These are phyloP conservation scores for Tuctoria greenei DNA, from an alignment of 176 grass and related monocot genomes.

Conservation along the genomic window DNA sequence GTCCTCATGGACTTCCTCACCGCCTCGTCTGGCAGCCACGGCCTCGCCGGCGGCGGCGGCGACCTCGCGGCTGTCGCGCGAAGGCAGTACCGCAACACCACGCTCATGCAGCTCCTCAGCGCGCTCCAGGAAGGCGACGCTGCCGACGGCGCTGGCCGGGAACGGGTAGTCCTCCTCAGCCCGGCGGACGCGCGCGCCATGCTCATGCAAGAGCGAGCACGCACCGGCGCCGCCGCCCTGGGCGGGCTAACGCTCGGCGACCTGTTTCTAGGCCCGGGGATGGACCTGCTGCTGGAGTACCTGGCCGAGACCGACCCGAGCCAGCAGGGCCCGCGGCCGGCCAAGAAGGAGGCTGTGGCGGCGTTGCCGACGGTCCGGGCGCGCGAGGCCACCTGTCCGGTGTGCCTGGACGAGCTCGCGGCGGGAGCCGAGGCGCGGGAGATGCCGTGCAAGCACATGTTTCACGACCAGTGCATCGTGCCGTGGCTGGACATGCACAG, in stretches of 20 bases:
- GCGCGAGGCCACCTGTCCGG: slow-evolving; percentile 52
- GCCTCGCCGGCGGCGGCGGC: slow-evolving; percentile 25
- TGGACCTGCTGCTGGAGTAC: slow-evolving; percentile 79
- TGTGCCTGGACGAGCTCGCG: slow-evolving; percentile 82
- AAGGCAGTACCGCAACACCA: slow-evolving; percentile 51
- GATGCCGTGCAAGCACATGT: slow-evolving; percentile 84
- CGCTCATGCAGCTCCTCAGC: slow-evolving; percentile 53
- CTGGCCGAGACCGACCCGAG: slow-evolving; percentile 60
- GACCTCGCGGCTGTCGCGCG: slow-evolving; percentile 34
- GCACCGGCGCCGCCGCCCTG: background rate
- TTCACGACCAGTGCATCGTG: slow-evolving; percentile 71
- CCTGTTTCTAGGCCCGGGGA: slow-evolving; percentile 61
- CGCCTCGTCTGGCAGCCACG: slow-evolving; percentile 36
- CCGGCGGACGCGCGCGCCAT: slow-evolving; percentile 41
- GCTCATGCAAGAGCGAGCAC: slow-evolving; percentile 29
- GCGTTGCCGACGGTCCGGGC: slow-evolving; percentile 60
- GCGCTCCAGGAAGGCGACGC: slow-evolving; percentile 50
- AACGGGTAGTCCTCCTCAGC: slow-evolving; percentile 38
- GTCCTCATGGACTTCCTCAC: slow-evolving; percentile 64
- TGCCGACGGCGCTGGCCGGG: slow-evolving; percentile 36
- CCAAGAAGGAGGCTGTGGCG: slow-evolving; percentile 69
- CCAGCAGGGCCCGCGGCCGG: slow-evolving; percentile 58
- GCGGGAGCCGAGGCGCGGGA: slow-evolving; percentile 59
- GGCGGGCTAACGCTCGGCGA: slow-evolving; percentile 66
- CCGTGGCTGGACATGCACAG: slow-evolving; percentile 88